Percentiles rank a stretch among this genome's conserved stretches.
These are phyloP conservation scores for Candida ficus DNA, from an alignment of 805 yeast species.

Conservation along the genomic window DNA sequence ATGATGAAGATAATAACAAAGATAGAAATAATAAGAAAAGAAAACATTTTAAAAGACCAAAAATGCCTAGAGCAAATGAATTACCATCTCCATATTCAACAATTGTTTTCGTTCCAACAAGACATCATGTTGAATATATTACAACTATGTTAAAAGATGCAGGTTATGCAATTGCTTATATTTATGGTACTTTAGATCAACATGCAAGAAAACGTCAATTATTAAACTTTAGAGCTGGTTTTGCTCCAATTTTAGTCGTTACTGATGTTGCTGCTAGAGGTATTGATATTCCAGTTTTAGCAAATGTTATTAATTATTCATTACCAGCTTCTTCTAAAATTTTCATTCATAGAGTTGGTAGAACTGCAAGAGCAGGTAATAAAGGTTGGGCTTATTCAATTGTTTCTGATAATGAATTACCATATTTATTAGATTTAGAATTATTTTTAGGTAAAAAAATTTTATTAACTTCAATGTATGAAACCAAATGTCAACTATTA, in stretches of 20 bases:
- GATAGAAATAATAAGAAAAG: constrained; percentile 20
- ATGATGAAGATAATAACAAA: constrained; percentile 40
- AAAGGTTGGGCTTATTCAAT: constrained; percentile 97
- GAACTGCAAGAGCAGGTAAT: constrained; percentile 99
- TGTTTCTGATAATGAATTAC: constrained; percentile 78
- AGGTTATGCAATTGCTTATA: constrained; percentile 84
- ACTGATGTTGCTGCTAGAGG: constrained; percentile 99
- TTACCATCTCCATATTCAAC: constrained; percentile 85
- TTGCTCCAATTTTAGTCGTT: constrained; percentile 83
- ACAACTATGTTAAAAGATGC: constrained; percentile 62
- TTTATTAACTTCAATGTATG: constrained; percentile 63
- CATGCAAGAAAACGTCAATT: constrained; percentile 89
- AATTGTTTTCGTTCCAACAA: constrained; percentile 91
- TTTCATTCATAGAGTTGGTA: constrained; percentile 95
- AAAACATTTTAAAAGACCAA: constrained; percentile 41
- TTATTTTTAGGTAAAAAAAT: constrained; percentile 83
- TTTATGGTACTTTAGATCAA: constrained; percentile 94
- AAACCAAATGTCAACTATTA: constrained; percentile 50
- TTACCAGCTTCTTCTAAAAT: constrained; percentile 90
- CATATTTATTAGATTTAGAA: constrained; percentile 87
- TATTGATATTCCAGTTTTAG: constrained; percentile 94
- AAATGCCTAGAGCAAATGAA: constrained; percentile 74
- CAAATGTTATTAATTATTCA: constrained; percentile 89
- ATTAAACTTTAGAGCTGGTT: constrained; percentile 77
- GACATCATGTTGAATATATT: constrained; percentile 95